Evolutionary conservation across 2,329 filamentous ascomycete species (phyloP), one percentile per base, ranked within the genome.

Genomic region (Microdochium trichocladiopsis): DNA sequence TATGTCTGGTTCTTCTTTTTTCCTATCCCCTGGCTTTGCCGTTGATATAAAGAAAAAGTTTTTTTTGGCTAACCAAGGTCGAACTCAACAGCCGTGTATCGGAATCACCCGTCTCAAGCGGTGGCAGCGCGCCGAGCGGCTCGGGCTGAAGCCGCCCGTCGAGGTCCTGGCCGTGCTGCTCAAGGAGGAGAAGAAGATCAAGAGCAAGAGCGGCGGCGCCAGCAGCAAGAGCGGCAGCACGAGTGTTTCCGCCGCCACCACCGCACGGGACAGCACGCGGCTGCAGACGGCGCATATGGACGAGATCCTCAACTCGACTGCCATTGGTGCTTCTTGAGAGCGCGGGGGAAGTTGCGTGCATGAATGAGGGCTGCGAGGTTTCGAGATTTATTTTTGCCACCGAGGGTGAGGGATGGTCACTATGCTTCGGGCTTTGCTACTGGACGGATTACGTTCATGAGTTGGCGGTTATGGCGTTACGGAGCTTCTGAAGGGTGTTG

Each of bases 81-180:
- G n/a, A 50, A 6, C 18, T 3, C 47, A 45, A 47, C 62, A 95
- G 90, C 94, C 94, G 2, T 95, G 90, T 64, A 87, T 96, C 51
- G 94, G 94, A 8, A 90, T 93, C 50, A 72, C 84, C 36, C 84
- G 94, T 48, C 73, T 87, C 60, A 89, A 87, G 72, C 86, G 94
- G 31, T 99, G 94, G 94, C 82, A 88, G 65, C 83, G 94, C 47
- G 94, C 94, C 4, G 79, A 95, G 51, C 78, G 77, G 52, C 74
- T 99, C n/a, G 86, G 87, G 2, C 76, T 99, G n/a, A 79, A 86
- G 28, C 94, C 94, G 1, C 93, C 94, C 0, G 79, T 96, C 24
- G 93, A 97, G 68, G 91, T 96, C 3, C 77, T 97, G 4, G 89
- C 91, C 0, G 88, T 97, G 16, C 71, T 97, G 48, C 62, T 95